Base-by-base conservation (phyloP, 1,284 basidiomycete species). In the Coriolopsis trogii region DNA sequence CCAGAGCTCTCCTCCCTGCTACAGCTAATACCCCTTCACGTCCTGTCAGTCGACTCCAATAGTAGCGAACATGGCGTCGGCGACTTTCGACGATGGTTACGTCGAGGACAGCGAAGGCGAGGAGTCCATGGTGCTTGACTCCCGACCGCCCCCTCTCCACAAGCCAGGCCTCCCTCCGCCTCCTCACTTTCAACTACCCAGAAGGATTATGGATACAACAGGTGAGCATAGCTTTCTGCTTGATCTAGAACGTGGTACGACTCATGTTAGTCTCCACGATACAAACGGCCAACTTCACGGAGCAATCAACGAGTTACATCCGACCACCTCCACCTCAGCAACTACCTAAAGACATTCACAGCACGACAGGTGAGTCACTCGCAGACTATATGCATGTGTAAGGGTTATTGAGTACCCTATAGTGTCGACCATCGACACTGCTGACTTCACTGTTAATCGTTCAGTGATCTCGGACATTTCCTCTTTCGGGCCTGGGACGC, bases 91-190 rank as follows among this genome's bases (percentile, higher is more conserved):
- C 29, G 56, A 60, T 16, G 47, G 57, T 1, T 59, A 61, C n/a
- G 53, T 67, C 2, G 58, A 61, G 9, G 64, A 65, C 41, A 67
- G 65, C 46, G 65, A 67, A 26, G 65, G 62, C 3, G 62, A 63
- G 39, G 56, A 59, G 3, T 48, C 47, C 40, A 45, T 58, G 53
- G 34, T 46, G 12, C 44, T 59, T 8, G 42, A 46, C 16, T 41
- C 34, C 6, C 46, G 20, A 30, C 28, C 42, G 13, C 33, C 16
- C 6, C 21, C 42, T 10, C 33, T 44, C 20, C 48, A 48, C 34
- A 40, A 28, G 9, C 24, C 48, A 8, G 51, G 53, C 4, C 34
- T 50, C 5, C 47, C 36, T 21, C 39, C 41, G 6, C 45, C 50
- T 21, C 49, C 53, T 25, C 45, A 16, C 25, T 44, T 48, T 3